Evolutionary conservation across 805 yeast genomes (phyloP), one percentile per base, ranked within the genome.

Genomic region (Nakazawaea holstii): DNA sequence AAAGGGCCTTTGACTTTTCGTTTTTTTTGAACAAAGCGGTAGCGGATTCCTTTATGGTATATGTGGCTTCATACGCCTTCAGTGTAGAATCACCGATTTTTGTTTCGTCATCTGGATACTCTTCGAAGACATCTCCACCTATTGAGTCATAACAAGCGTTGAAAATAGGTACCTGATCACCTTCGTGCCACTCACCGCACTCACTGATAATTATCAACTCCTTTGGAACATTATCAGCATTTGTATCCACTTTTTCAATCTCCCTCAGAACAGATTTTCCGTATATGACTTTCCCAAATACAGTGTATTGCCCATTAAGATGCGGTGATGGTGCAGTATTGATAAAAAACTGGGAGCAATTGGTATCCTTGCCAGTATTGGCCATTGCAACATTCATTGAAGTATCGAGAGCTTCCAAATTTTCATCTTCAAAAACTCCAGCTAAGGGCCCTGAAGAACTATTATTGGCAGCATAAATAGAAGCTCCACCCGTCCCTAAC

Each of bases 41-140:
- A 1, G 88, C 95, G 20, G 90, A 77, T 30, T 78, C 80, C 54
- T 87, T 87, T 44, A 87, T 85, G 13, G 62, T 76, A 8, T 52
- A 54, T 0, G 82, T 61, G 0, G 83, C 87, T 8, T 65, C 65
- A 48, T 59, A 77, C 0, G 84, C 81, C 20, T 69, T 67, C 44
- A 68, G 72, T 1, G 59, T 52, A 13, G 66, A 64, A 39, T 76
- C 75, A 48, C 77, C 81, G 42, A 83, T 77, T 49, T 72, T 62
- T 3, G 59, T 67, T 54, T 85, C 88, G 60, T 87, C 95, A 50
- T 81, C 90, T 0, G 94, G 95, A 54, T 72, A 79, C 60, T 86
- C 94, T 62, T 86, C 94, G 55, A 73, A 87, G 0, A 77, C 60
- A 55, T 87, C 95, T 7, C 87, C 88, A 1, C 84, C 89, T 7